Evolutionary conservation across 768 basidiomycete genomes (phyloP), one percentile per base, ranked within the genome.

Genomic region (Suillus spraguei): DNA sequence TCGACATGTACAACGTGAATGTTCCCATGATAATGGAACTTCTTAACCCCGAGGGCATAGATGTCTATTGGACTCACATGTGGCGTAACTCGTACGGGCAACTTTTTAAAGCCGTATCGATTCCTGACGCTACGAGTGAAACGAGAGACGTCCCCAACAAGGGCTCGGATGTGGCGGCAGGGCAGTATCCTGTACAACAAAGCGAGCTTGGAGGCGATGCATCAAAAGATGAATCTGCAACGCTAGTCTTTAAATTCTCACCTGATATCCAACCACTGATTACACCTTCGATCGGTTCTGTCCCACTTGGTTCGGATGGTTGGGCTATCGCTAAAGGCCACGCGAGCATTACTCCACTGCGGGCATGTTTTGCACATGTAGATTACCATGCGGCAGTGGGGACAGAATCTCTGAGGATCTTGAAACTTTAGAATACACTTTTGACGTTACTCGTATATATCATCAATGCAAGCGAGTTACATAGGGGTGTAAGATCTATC

Each of bases 1-100:
- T 95, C 38, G 92, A 93, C 72, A 79, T 95, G 28, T 95, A 95
- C 77, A 94, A 80, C 70, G 78, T 98, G 69, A 98, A 98, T 75
- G 85, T 98, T 53, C 95, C 95, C 28, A 80, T 97, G 73, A 82
- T 95, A 58, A 83, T 87, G 60, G 82, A 78, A 33, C 82, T 92
- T 35, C 75, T 91, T 53, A 76, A 80, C 46, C 81, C 85, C 38
- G 82, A 82, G 59, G 87, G 87, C 9, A 74, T 94, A 61, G 84
- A 85, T 66, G 82, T 93, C 60, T 83, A 81, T 67, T 95, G 94
- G 92, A 93, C 95, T 13, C 80, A 74, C 33, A 85, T 95, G 77
- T 95, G 92, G 92, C 84, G 91, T 54, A 97, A 91, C 71, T 84
- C 87, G 11, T 97, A 96, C 70, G 90, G 91, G 4, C 81, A 87